These are phyloP conservation scores for Mortierella sp. DNA, from an alignment of 371 early-diverging fungal species.

Conservation along the genomic window DNA sequence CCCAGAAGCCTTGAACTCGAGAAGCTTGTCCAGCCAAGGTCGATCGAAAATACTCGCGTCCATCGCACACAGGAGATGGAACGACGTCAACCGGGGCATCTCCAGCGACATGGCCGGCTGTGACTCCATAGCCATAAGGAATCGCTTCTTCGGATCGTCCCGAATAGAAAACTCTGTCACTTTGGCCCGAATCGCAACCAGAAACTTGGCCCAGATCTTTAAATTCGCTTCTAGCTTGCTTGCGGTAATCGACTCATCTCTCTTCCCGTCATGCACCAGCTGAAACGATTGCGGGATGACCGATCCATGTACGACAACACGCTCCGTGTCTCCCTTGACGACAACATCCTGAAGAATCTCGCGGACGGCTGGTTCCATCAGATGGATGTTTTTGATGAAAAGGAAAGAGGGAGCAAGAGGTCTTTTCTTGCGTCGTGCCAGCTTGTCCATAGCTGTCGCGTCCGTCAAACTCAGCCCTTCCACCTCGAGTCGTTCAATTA, in stretches of 20 bases:
- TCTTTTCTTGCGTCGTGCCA: neutral
- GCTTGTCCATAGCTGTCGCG: neutral
- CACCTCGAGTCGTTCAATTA: neutral
- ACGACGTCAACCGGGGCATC: neutral
- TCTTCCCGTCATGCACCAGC: neutral
- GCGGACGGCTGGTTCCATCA: neutral
- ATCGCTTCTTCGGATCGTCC: neutral
- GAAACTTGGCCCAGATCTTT: neutral
- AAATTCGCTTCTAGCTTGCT: neutral
- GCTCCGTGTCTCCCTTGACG: neutral
- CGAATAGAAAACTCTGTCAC: neutral
- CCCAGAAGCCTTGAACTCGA: neutral
- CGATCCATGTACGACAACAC: neutral
- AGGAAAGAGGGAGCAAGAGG: neutral
- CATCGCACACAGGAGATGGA: neutral
- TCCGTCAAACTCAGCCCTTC: neutral
- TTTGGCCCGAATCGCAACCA: neutral
- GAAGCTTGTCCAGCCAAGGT: neutral
- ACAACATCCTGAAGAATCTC: slow-evolving; percentile 1
- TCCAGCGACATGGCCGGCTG: neutral
- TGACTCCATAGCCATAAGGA: neutral
- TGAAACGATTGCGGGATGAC: neutral
- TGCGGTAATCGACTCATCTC: neutral
- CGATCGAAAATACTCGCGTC: neutral
- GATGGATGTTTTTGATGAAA: neutral